Base-by-base conservation (phyloP, 2,329 filamentous ascomycete species). In the Aspergillus amoenus region DNA sequence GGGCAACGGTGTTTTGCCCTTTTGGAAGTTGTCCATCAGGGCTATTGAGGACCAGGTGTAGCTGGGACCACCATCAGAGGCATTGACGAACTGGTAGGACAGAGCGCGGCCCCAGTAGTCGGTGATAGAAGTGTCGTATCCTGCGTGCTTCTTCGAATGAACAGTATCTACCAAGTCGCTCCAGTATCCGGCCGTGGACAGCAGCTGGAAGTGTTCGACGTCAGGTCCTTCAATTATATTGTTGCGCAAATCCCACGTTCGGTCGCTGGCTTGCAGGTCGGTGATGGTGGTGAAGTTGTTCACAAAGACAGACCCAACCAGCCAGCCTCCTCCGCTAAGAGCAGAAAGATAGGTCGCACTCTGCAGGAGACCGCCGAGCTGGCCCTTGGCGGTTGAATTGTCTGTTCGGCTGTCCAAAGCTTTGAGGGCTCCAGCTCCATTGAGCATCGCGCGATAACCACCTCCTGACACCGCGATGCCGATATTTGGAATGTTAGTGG, bases 1-100 rank as follows among this genome's bases (percentile, higher is more conserved):
- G 0, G 91, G 90, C 78, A 93, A 82, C 0, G 90, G 91, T 24
- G 84, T 82, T 42, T 84, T 76, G 17, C 81, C 90, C 13, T 80
- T 75, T 1, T 77, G 73, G 71, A 93, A 93, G 18, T 81, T 78
- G 1, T 81, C 68, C 17, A 84, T 81, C 43, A 85, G 68, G 5
- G 86, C 83, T 63, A 93, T 89, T 3, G 90, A 94, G 3, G 91
- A 95, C 78, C 88, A 96, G 4, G 92, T 96, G 68, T 88, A 92
- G 15, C 79, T 81, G 13, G 88, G 85, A 0, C 90, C 92, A 40
- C 92, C 93, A 59, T 89, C 76, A 4, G 81, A 82, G 5, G 84
- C 88, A 68, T 93, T 89, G 70, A 96, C 83, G 47, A 96, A 82
- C 76, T 96, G 92, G 74, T 89, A 95, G 1, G 88, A 88, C n/a